These are phyloP conservation scores for Naganishia antarctica DNA, from an alignment of 768 basidiomycete genomes.

Conservation along the genomic window DNA sequence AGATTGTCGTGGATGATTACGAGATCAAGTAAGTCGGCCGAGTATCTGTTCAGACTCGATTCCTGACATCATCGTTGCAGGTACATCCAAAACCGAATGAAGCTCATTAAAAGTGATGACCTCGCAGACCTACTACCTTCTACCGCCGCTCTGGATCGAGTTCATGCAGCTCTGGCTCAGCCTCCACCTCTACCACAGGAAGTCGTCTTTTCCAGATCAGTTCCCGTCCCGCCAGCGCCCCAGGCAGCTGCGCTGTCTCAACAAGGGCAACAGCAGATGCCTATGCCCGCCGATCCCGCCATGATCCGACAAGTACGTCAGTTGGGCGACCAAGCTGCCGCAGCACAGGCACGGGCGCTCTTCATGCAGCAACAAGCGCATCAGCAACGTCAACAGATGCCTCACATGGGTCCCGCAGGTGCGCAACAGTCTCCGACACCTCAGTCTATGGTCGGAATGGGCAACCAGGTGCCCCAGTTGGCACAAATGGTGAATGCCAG, in stretches of 20 bases:
- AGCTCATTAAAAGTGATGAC: slow-evolving; percentile 38
- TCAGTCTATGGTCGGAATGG: slow-evolving; percentile 10
- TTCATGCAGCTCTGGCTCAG: slow-evolving; percentile 28
- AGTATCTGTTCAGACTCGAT: too few species aligned
- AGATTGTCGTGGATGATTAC: slow-evolving; percentile 50
- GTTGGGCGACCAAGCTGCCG: slow-evolving; percentile 23
- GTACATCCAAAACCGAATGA: slow-evolving; percentile 41
- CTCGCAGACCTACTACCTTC: slow-evolving; percentile 38
- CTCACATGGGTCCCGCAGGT: slow-evolving; percentile 7
- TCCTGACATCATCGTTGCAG: slow-evolving; percentile 7
- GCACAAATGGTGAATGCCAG: slow-evolving; percentile 16
- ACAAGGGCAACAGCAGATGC: slow-evolving; percentile 29
- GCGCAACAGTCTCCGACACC: slow-evolving; percentile 1
- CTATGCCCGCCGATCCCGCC: slow-evolving; percentile 13
- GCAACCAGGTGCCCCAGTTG: slow-evolving; percentile 8
- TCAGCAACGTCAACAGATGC: slow-evolving; percentile 19
- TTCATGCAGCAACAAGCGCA: slow-evolving; percentile 28
- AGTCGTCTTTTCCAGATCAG: slow-evolving; percentile 33
- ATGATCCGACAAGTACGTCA: slow-evolving; percentile 25
- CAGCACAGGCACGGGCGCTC: slow-evolving; percentile 11
- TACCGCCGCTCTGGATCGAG: slow-evolving; percentile 30
- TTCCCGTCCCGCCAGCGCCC: slow-evolving; percentile 33
- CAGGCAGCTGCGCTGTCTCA: slow-evolving; percentile 28
- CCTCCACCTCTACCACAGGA: slow-evolving; percentile 17
- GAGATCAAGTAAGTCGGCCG: slow-evolving; percentile 38